phyloP scores from a whole-genome alignment of 129 eudicot species.

The Artemisia argyi region DNA sequence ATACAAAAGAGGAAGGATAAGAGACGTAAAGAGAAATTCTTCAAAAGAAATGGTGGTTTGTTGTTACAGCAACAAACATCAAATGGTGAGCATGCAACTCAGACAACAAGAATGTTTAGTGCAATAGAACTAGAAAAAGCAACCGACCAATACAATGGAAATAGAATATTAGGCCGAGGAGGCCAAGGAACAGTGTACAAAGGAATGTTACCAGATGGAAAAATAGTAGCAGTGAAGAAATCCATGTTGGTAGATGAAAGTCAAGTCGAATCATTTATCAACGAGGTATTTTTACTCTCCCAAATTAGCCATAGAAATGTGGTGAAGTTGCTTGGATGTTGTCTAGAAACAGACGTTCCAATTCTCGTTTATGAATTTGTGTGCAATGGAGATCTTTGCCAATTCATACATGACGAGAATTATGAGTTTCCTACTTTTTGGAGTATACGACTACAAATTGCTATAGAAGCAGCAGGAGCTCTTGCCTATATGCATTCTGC shows the following conservation, averaged over 20 bases:
- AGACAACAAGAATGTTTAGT: neutral
- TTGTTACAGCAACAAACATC: neutral
- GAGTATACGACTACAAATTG: neutral
- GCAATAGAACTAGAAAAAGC: neutral
- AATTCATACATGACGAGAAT: neutral
- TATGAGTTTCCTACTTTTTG: conserved; percentile 8
- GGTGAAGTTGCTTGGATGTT: neutral
- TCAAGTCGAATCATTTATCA: conserved; percentile 2
- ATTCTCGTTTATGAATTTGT: neutral
- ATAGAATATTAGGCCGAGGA: neutral
- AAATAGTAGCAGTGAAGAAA: conserved; percentile 6
- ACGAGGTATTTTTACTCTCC: conserved; percentile 1
- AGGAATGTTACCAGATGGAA: neutral
- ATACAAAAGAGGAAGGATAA: neutral
- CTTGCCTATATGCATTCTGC: conserved; percentile 3
- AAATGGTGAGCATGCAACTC: neutral
- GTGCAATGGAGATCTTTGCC: neutral
- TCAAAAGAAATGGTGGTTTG: neutral
- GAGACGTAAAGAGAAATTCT: neutral
- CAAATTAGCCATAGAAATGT: neutral
- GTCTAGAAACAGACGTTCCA: conserved; percentile 7
- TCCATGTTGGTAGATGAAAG: neutral
- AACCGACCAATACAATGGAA: neutral
- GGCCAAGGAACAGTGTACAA: conserved; percentile 12
- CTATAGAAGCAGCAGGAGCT: neutral